A percentile compares a stretch with the other conserved stretches of the same genome.
These are phyloP conservation scores for Trametes pubescens DNA, from an alignment of 1,284 basidiomycete species.

Conservation along the genomic window DNA sequence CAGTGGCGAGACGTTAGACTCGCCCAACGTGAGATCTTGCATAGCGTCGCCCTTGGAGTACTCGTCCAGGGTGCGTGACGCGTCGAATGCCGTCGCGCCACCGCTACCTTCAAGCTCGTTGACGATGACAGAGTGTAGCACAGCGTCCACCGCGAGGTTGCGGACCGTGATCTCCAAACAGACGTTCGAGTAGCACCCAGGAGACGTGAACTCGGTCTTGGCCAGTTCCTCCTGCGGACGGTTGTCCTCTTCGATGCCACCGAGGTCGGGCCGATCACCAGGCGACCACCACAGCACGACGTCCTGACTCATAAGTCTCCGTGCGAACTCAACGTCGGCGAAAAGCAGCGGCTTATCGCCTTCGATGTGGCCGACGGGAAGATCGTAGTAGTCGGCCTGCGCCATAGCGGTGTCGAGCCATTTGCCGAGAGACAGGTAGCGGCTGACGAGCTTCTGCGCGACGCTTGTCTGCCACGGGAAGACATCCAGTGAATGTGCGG, in stretches of 20 bases:
- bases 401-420: slow-evolving; percentile 88
- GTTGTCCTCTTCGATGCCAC: slow-evolving; percentile 91
- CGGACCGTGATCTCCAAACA: slow-evolving; percentile 91
- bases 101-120: slow-evolving; percentile 97
- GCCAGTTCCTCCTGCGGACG: slow-evolving; percentile 83
- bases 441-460: slow-evolving; percentile 81
- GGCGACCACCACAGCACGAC: slow-evolving; percentile 98
- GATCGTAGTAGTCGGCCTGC: slow-evolving; percentile 90
- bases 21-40: slow-evolving; percentile 86
- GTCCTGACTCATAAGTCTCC: slow-evolving; percentile 87
- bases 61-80: slow-evolving; percentile 91
- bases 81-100: slow-evolving; percentile 93
- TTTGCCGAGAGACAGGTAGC: slow-evolving; percentile 81
- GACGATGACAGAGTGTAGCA: slow-evolving; percentile 90
- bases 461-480: slow-evolving; percentile 83
- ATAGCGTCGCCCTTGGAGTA: slow-evolving; percentile 84
- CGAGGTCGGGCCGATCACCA: slow-evolving; percentile 90
- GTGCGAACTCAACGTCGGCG: slow-evolving; percentile 92
- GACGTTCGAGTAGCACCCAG: slow-evolving; percentile 93
- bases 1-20: slow-evolving; percentile 91
- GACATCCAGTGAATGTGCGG: slow-evolving; percentile 76
- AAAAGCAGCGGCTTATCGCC: slow-evolving; percentile 89
- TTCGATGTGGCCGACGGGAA: slow-evolving; percentile 93
- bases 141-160: slow-evolving; percentile 94
- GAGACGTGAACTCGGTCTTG: slow-evolving; percentile 85